phyloP scores from a whole-genome alignment of 306 rosid genomes.

The Prunus persica region Prunus_persica_NCBIv2 NC_034009.1:36607001-36607500 shows the following conservation, averaged over 20 bases:
- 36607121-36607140: not conserved
- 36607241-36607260: slow-evolving; percentile 1
- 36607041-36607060: not conserved
- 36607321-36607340: slow-evolving; percentile 77
- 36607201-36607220: not conserved
- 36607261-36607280: not conserved
- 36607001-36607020: slow-evolving; percentile 53
- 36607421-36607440: not conserved
- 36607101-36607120: not conserved
- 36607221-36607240: not conserved
- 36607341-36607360: slow-evolving; percentile 90
- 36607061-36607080: not conserved
- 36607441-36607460: not conserved
- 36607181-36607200: not conserved
- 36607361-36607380: slow-evolving; percentile 38
- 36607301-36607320: slow-evolving; percentile 88
- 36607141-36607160: not conserved
- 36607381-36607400: not conserved
- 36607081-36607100: not conserved
- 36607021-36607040: slow-evolving; percentile 19
- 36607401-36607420: not conserved
- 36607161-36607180: not conserved
- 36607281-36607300: slow-evolving; percentile 54
- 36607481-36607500: slow-evolving; percentile 64
- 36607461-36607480: slow-evolving; percentile 1